Base-by-base conservation (phyloP, 2,329 filamentous ascomycete genomes). In the Fusarium sororula region DNA sequence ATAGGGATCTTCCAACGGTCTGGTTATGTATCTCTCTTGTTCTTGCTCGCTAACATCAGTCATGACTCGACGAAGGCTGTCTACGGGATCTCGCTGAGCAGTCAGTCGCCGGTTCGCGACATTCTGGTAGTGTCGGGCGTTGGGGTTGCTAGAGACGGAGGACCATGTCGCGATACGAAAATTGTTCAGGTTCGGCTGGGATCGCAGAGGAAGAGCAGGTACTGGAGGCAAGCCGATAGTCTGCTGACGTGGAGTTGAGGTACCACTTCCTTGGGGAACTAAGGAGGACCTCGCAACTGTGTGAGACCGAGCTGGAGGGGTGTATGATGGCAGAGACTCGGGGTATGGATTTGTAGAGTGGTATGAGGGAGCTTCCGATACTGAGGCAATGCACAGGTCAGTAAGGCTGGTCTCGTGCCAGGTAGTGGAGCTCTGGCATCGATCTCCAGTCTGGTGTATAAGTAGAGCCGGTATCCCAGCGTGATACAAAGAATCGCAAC, bases 341-440 rank as follows among this genome's bases (percentile, higher is more conserved):
- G 81, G 77, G 74, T 84, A 83, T n/a, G 82, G 84, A 39, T 85
- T 83, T 59, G 84, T 86, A 24, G 90, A 90, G 78, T 90, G 89
- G 78, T 92, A 92, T 2, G 90, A 90, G 9, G 91, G 91, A 5
- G 86, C 88, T 60, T 92, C 90, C 61, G 91, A 93, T 70, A 89
- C 88, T 90, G 74, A 56, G 42, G 41, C 50, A 53, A 58, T 45
- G 37, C 39, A 60, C 20, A 37, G 38, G 69, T 79, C 62, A 78
- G 78, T 60, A 55, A 71, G 48, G 32, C 38, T 68, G 67, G 47
- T 73, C 72, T 72, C 68, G 68, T 71, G 72, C 68, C 51, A 57
- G 62, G 58, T 45, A 54, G 45, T 45, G 54, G 57, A 51, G 51
- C 60, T 74, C 42, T 42, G 55, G 45, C 53, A 59, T 45, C n/a